Evolutionary conservation across 2,329 filamentous ascomycete species (phyloP), one percentile per base, ranked within the genome.

Genomic region (Reticulascus tulasneorum): DNA sequence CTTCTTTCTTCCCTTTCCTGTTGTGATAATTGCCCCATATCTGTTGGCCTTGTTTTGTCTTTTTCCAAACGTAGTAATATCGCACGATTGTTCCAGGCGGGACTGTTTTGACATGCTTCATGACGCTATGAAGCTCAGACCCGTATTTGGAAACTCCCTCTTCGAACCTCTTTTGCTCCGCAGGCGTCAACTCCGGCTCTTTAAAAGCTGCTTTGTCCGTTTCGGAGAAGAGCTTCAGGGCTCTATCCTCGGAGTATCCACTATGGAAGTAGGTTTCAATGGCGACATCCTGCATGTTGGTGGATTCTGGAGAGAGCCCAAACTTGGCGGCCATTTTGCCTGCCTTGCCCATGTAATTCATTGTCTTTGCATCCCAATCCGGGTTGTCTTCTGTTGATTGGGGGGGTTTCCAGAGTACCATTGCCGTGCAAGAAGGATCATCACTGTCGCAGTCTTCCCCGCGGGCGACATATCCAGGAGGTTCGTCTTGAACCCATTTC

Each of bases 21-120:
- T 86, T 88, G 33, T 86, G 80, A 51, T 85, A 95, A 47, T 82
- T 86, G 41, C 88, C 88, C 90, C 93, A 96, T 16, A 98, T 81
- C 50, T 93, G 81, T 54, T 78, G 82, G 25, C 93, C 93, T 40
- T 83, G 81, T 3, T 84, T 75, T 0, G 88, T 88, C 63, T 97
- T 97, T 66, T 98, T 98, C 93, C 93, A 98, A 47, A 86, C 86
- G 58, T 98, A 98, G 62, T 97, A 98, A 56, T 86, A 94, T 4
- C 93, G 85, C 18, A 94, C 88, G 44, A 96, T 84, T 40, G 87
- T 79, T 33, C 83, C 81, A 44, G 89, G 81, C 25, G 78, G 79
- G 48, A 93, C 79, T 0, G 83, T 86, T 60, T 88, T 90, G 52
- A 96, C 86, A 58, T 95, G 86, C 48, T 85, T 82, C 47, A 82